Base-by-base conservation (phyloP, 2,329 filamentous ascomycete species). In the Westerdykella sp. region DNA sequence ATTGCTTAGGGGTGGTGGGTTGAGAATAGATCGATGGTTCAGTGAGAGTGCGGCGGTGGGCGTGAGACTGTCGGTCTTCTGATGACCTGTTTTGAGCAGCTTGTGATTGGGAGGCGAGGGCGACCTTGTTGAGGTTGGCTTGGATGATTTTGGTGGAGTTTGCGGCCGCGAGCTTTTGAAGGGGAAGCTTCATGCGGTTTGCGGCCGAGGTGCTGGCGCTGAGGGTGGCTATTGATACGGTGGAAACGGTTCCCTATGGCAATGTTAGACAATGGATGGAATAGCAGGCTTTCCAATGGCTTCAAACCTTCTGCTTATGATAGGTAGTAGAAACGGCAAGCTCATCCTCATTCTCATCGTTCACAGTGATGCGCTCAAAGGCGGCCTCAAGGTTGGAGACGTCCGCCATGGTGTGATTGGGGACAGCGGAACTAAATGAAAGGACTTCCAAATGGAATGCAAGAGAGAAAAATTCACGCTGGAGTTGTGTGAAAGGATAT, bases 311-410 rank as follows among this genome's bases (percentile, higher is more conserved):
- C 48, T 80, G 69, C 70, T 94, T 95, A 54, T 80, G 74, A 65
- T 85, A 83, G 11, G 75, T 75, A 44, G 70, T 69, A 49, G 70
- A 73, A 50, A 79, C 75, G 42, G 71, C 71, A 25, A 73, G 69
- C 46, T 87, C 62, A 44, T 72, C 69, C 44, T 71, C 84, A 62
- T 91, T 94, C 69, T 95, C 90, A 62, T 96, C 90, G 57, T 86
- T 84, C 49, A 96, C 87, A 15, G 86, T 84, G 71, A 96, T 80
- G 68, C 83, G 84, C 80, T 95, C 89, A 62, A 97, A 87, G 58
- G 87, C 86, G 69, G 85, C 76, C 72, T 96, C 91, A 37, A 97
- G 76, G 40, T 80, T 81, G 56, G 86, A 80, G 46, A 85, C 79
- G 51, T 90, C 80, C 32, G 32, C 32, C 85, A 91, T 78, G 35